Percentiles rank a stretch among this genome's conserved stretches.
Conservation (phyloP, 2,329 filamentous ascomycete species). For the Trichoderma hamatum region DNA sequence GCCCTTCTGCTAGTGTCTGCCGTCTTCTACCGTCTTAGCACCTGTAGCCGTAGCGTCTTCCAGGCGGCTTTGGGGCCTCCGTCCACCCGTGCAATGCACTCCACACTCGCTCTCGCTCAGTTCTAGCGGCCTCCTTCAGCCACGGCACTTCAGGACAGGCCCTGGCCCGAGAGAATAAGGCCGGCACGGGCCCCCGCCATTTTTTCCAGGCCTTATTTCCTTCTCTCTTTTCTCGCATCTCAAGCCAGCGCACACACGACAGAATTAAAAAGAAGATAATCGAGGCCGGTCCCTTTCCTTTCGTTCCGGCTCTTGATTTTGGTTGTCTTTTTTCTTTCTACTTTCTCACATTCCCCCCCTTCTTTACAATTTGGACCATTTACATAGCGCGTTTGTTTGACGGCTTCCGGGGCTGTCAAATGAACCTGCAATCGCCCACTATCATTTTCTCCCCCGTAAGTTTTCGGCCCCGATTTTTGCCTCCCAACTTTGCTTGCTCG, state of each 20-base stretch:
- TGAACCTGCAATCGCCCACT: slow-evolving; percentile 86
- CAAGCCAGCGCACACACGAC: slow-evolving; percentile 24
- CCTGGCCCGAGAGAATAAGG: slow-evolving; percentile 32
- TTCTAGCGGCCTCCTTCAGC: slow-evolving; percentile 15
- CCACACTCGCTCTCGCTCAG: slow-evolving; percentile 3
- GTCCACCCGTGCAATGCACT: slow-evolving; percentile 1
- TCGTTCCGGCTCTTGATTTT: slow-evolving; percentile 27
- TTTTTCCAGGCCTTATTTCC: slow-evolving; percentile 26
- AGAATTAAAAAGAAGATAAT: slow-evolving; percentile 19
- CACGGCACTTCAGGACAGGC: slow-evolving; percentile 1
- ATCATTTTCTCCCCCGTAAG: slow-evolving; percentile 66
- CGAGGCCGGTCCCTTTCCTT: slow-evolving; percentile 31
- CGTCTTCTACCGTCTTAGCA: not conserved
- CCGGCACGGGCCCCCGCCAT: slow-evolving; percentile 34
- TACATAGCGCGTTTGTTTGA: slow-evolving; percentile 84
- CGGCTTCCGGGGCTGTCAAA: slow-evolving; percentile 84
- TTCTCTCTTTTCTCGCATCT: slow-evolving; percentile 31
- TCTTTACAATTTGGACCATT: slow-evolving; percentile 30
- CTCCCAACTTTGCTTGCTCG: not conserved
- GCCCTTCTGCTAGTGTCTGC: slow-evolving; percentile 3
- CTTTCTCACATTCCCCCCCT: not conserved
- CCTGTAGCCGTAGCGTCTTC: slow-evolving; percentile 8
- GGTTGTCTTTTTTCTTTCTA: not conserved
- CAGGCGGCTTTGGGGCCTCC: slow-evolving; percentile 12
- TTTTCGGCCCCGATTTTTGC: slow-evolving; percentile 23